These are phyloP conservation scores for Aspergillus sp. DNA, from an alignment of 2,329 filamentous ascomycete genomes.

Conservation along the genomic window DNA sequence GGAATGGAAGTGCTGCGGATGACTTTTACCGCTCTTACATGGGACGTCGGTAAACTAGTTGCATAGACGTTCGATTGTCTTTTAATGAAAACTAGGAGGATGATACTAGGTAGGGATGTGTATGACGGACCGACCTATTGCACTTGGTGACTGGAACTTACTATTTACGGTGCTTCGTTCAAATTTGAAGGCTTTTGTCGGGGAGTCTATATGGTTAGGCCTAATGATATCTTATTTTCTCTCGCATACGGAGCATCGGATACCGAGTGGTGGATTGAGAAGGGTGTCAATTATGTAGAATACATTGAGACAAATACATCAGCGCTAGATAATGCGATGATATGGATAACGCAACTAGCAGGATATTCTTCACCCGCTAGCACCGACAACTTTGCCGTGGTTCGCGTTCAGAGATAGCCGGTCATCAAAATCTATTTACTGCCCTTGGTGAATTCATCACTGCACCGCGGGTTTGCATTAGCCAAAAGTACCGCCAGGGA, in stretches of 20 bases:
- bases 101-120: slow-evolving; percentile 4
- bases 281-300: slow-evolving; percentile 4
- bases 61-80: neutral
- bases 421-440: slow-evolving; percentile 33
- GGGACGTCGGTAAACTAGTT: slow-evolving; percentile 60
- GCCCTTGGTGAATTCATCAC: slow-evolving; percentile 76
- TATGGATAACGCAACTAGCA: neutral
- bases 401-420: neutral
- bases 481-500: neutral
- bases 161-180: neutral
- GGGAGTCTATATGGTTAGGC: neutral
- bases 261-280: neutral
- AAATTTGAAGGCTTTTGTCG: neutral
- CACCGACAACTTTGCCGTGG: neutral
- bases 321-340: slow-evolving; percentile 6
- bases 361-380: neutral
- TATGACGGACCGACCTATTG: neutral
- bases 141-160: neutral
- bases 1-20: slow-evolving; percentile 59
- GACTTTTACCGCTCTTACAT: slow-evolving; percentile 90
- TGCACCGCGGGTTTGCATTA: slow-evolving; percentile 35
- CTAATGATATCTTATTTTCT: neutral
- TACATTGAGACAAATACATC: slow-evolving; percentile 16
- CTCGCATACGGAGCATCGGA: neutral
- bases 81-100: slow-evolving; percentile 1